These are phyloP conservation scores for Turritis glabra DNA, from an alignment of 345 rosid genomes.

Conservation along the genomic window DNA sequence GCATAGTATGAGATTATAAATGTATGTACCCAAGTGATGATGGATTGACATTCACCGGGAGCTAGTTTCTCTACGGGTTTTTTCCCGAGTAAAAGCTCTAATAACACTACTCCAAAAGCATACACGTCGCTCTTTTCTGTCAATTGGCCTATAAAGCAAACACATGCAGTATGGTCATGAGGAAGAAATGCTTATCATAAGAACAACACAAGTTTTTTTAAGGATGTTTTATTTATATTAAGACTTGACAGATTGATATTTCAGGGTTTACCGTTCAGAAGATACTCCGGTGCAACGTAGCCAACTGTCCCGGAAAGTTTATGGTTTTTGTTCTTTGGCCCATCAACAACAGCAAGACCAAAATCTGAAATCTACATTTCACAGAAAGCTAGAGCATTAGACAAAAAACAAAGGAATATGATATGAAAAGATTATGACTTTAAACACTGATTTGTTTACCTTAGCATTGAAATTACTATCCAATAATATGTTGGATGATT, in stretches of 20 bases:
- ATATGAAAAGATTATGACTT: neutral
- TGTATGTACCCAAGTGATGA: constrained; percentile 84
- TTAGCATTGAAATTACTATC: constrained; percentile 90
- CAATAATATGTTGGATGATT: constrained; percentile 90
- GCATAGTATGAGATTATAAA: neutral
- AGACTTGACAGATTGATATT: neutral
- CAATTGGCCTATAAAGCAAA: constrained; percentile 57
- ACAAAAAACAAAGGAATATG: neutral
- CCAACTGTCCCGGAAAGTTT: constrained; percentile 97
- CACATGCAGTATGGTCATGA: constrained; percentile 7
- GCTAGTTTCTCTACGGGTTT: constrained; percentile 88
- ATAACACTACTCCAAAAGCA: constrained; percentile 93
- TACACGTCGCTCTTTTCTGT: constrained; percentile 98
- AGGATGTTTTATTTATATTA: neutral
- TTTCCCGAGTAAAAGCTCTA: constrained; percentile 85
- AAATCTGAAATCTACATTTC: constrained; percentile 86
- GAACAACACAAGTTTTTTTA: neutral
- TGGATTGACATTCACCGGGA: constrained; percentile 85
- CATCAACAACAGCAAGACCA: constrained; percentile 86
- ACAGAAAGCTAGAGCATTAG: neutral
- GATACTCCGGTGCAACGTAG: constrained; percentile 94
- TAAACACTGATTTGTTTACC: constrained; percentile 50
- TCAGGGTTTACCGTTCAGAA: constrained; percentile 68
- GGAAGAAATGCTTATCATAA: neutral
- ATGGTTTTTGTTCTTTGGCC: constrained; percentile 63